These are phyloP conservation scores for Nicotiana obtusifolia DNA, from an alignment of 257 asterid genomes.

Conservation along the genomic window DNA sequence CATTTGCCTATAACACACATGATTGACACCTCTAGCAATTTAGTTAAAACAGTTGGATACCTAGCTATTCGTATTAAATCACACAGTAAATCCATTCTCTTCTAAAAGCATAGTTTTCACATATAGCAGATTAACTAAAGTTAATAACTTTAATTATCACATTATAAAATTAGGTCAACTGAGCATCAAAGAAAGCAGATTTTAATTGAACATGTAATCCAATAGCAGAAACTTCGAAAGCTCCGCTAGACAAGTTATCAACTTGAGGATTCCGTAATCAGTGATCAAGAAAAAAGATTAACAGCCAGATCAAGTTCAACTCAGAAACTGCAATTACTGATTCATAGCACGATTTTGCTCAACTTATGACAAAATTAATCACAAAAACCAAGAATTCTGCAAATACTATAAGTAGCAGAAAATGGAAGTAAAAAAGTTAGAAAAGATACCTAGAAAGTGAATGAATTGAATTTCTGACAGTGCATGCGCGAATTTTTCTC, in stretches of 20 bases:
- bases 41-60: constrained; percentile 2
- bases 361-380: neutral
- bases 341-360: neutral
- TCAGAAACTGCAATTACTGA: neutral
- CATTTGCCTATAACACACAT: constrained; percentile 39
- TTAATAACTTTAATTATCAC: neutral
- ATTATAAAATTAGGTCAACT: neutral
- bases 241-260: neutral
- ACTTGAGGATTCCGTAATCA: neutral
- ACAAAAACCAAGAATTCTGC: neutral
- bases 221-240: neutral
- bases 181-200: neutral
- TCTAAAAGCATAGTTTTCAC: neutral
- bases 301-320: neutral
- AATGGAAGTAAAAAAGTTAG: neutral
- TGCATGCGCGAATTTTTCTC: neutral
- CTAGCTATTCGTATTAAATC: neutral
- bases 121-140: neutral
- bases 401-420: neutral
- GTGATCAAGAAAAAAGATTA: neutral
- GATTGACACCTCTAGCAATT: neutral
- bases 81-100: neutral
- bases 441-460: neutral
- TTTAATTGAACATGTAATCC: neutral
- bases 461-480: neutral